Evolutionary conservation across 371 early-diverging fungal genomes (phyloP).

Genomic region (Circinella minor): DNA sequence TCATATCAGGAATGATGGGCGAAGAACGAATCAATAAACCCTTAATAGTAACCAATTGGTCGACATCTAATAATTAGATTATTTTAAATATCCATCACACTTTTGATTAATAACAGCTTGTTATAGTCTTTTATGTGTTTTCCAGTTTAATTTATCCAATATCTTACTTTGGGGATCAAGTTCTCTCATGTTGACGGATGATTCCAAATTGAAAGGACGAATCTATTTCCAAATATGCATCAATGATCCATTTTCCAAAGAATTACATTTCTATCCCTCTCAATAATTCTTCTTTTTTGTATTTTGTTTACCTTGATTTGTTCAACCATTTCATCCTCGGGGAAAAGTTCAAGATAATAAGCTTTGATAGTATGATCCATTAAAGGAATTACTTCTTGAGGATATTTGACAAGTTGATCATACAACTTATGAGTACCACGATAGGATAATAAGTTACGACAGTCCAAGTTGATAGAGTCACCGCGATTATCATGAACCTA

Average conservation of each 20-base stretch:
- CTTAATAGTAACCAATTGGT: conserved; percentile 95
- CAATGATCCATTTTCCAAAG: background rate
- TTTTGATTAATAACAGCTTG: background rate
- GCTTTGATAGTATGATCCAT: conserved; percentile 93
- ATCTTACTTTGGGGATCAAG: conserved; percentile 83
- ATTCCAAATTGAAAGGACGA: conserved; percentile 90
- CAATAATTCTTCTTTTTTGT: background rate
- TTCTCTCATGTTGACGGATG: conserved; percentile 89
- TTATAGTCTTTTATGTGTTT: background rate
- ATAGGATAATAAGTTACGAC: conserved; percentile 81
- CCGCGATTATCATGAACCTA: conserved; percentile 63
- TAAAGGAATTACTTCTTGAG: conserved; percentile 97
- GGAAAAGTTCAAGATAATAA: conserved; percentile 74
- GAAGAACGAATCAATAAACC: conserved; percentile 96
- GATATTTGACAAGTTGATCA: conserved; percentile 92
- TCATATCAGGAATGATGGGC: conserved; percentile 95
- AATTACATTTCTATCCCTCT: background rate
- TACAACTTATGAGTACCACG: conserved; percentile 71
- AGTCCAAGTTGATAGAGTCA: conserved; percentile 88
- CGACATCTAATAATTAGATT: conserved; percentile 80
- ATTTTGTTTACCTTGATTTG: conserved; percentile 28
- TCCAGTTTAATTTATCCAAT: no score
- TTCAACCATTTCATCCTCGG: conserved; percentile 61
- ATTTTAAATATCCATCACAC: background rate
- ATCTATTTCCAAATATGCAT: conserved; percentile 57